Base-by-base conservation (phyloP, 2,329 filamentous ascomycete species). In the Colletotrichum phormii region DNA sequence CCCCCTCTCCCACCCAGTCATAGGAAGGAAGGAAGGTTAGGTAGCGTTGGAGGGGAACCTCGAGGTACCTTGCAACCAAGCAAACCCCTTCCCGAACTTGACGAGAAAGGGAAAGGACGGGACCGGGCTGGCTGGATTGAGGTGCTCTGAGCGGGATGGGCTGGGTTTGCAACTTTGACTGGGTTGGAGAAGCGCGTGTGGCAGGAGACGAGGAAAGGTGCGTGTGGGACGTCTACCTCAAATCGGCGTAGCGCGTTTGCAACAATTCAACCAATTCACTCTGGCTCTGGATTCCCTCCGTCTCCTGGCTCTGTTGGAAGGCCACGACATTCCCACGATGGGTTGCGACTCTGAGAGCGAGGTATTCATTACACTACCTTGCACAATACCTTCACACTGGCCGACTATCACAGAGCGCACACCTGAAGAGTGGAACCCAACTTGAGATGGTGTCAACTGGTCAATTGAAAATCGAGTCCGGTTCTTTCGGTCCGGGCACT, bases 41-140 rank as follows among this genome's bases (percentile, higher is more conserved):
- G 49, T 64, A 35, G 62, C n/a, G 62, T 42, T 33, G 61, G 46
- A 37, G 57, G 37, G 35, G 55, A 29, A 37, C 24, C 26, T 62
- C 49, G 12, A 37, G 18, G 57, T 24, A 59, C 37, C 15, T 15
- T 13, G 4, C 18, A 11, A 22, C 42, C 18, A 49, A 49, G 42
- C 57, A 59, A 35, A 9, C 62, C 54, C 24, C 22, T 49, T 57
- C 33, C 22, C n/a, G n/a, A 46, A 60, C 53, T 9, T 24, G 62
- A 59, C 51, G 29, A 31, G 53, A 54, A 66, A 33, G 54, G 62
- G 62, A 59, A 59, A 60, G 46, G 42, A 53, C 18, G 33, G 24
- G 53, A 22, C 61, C 12, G 15, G 67, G 37, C 57, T 35, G 46
- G n/a, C 54, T 53, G 53, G 31, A 53, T 35, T 69, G 49, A 35